Base-by-base conservation (phyloP, 441 rosid species). In the Aquilaria agallochum region DNA sequence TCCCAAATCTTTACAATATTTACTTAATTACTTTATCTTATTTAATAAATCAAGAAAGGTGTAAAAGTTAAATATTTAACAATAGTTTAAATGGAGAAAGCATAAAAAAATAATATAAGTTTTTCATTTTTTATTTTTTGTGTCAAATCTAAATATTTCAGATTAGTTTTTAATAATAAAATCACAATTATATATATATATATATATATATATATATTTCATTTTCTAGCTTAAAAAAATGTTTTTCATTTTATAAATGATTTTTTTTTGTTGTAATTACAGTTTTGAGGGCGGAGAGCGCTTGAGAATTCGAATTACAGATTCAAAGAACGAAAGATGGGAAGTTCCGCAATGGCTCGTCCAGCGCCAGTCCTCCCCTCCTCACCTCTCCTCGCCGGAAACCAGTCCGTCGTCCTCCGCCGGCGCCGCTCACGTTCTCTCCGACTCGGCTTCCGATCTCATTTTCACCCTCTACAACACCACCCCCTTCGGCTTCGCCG, bases 401-500 rank as follows among this genome's bases (percentile, higher is more conserved):
- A 51, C 27, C 34, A 2, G 6, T 30, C 46, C 2, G 8, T 14
- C 7, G 31, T 36, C 42, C 1, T 9, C 27, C 51, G 58, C 50
- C 9, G 47, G 31, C 40, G 30, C 12, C 31, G 55, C 45, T 12
- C 4, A 49, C 27, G 47, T 32, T 13, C 34, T 78, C 5, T 45
- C 77, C 11, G 53, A 71, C 68, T 70, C 80, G 15, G 34, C 60
- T 7, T 86, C 90, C 9, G 90, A 87, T 76, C 83, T 91, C 11
- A 46, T 78, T 69, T 87, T 89, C 69, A 74, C 64, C 31, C 86
- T 92, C 72, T 72, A 71, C 64, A 78, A 74, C 79, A 72, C 88
- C 49, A 78, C 80, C 2, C 88, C 89, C 3, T 89, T 89, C 32
- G 86, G 92, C 58, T 92, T 85, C 77, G 51, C 87, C 32, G 69